These are phyloP conservation scores for Xylaria curta DNA, from an alignment of 495 filamentous ascomycete genomes.

Conservation along the genomic window DNA sequence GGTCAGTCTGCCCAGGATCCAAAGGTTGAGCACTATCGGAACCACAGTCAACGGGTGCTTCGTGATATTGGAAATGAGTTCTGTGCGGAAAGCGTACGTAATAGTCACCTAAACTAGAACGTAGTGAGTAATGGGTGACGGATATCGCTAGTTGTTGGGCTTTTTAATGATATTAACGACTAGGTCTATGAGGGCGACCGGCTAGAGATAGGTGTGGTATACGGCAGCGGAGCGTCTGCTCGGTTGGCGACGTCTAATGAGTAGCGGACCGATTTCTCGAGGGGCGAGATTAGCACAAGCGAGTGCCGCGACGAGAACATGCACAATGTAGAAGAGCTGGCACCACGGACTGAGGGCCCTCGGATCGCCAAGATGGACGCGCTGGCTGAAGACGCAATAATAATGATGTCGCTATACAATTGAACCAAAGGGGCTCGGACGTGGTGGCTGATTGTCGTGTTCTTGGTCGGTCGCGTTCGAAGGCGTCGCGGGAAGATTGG, in stretches of 20 bases:
- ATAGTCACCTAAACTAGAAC: background rate
- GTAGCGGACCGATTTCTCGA: background rate
- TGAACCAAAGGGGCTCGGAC: background rate
- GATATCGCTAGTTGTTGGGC: background rate
- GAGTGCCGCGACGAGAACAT: conserved; percentile 31
- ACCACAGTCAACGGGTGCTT: background rate
- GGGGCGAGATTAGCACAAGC: conserved; percentile 33
- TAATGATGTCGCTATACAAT: conserved; percentile 2
- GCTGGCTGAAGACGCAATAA: background rate
- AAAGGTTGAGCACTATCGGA: background rate
- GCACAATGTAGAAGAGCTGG: conserved; percentile 30
- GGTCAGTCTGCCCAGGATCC: background rate
- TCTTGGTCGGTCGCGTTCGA: background rate
- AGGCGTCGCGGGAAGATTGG: background rate
- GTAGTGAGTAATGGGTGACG: background rate
- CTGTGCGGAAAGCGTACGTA: background rate
- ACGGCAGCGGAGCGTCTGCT: background rate
- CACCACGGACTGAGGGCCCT: background rate
- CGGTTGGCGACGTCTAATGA: conserved; percentile 1
- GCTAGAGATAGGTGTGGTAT: background rate
- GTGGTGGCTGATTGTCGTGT: background rate
- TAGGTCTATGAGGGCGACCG: background rate
- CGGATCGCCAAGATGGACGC: background rate
- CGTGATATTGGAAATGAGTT: background rate
- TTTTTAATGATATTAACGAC: background rate